Evolutionary conservation across 2,329 filamentous ascomycete genomes (phyloP), one percentile per base, ranked within the genome.

Genomic region (Waltergamsia citrina): DNA sequence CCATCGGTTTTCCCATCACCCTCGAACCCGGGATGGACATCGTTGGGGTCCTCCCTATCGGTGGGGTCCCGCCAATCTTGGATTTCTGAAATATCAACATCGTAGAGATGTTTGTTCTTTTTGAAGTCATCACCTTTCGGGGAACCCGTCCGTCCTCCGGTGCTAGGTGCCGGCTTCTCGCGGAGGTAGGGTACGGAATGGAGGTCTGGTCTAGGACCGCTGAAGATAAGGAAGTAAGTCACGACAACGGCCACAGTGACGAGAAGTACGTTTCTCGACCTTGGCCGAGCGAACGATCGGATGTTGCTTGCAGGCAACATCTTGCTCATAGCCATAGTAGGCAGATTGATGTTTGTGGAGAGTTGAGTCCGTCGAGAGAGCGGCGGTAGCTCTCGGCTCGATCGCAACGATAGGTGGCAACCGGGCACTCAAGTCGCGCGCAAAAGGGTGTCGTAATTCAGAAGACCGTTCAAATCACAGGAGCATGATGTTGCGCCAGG

Each of bases 171-270:
- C 16, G 34, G 36, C 11, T 31, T 24, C 14, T 34, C 25, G 19
- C 40, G 38, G 11, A 43, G 38, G 29, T 52, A 54, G 3, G 56
- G 56, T 8, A 61, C 57, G 16, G 59, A 53, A 32, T 49, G 57
- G 25, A 59, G 47, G 16, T 43, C 48, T 8, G 51, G 45, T 11
- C 46, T 40, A 11, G 57, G 52, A 15, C 50, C 52, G 39, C 55
- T 59, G 36, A 65, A 56, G 15, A 66, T 40, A 28, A 67, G 41
- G 44, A 59, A 63, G 43, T 67, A 69, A 22, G 63, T 52, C n/a
- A 57, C 53, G 15, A 60, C 42, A 23, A 57, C 46, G 20, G 58
- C 59, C 16, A 67, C 37, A 21, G 51, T 50, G 17, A 66, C 47
- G 23, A 67, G 42, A 8, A 68, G 41, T 20, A 69, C 41, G 25